phyloP scores from a whole-genome alignment of 805 yeast genomes.

The Lachancea mirantina region DNA sequence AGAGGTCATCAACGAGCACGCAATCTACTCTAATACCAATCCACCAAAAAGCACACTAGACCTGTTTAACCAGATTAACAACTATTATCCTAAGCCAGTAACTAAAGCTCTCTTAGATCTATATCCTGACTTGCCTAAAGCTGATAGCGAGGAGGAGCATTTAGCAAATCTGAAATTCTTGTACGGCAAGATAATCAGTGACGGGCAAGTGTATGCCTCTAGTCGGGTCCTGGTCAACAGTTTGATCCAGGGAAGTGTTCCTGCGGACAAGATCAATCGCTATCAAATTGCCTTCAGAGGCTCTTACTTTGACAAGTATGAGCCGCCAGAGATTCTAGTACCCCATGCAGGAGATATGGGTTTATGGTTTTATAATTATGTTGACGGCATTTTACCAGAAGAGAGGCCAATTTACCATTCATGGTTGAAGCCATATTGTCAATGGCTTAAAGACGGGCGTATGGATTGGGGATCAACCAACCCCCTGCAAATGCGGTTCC shows the following conservation, averaged over 20 bases:
- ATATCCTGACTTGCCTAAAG: slow-evolving; percentile 15
- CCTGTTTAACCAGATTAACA: slow-evolving; percentile 28
- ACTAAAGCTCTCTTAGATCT: slow-evolving; percentile 23
- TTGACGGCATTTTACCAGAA: slow-evolving; percentile 20
- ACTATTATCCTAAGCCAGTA: slow-evolving; percentile 32
- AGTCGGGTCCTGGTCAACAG: slow-evolving; percentile 33
- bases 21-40: slow-evolving; percentile 27
- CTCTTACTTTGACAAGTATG: slow-evolving; percentile 16
- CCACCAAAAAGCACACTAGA: slow-evolving; percentile 28
- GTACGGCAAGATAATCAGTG: slow-evolving; percentile 34
- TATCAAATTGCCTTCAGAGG: slow-evolving; percentile 30
- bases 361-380: slow-evolving; percentile 31
- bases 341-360: slow-evolving; percentile 34
- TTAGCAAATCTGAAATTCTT: slow-evolving; percentile 16
- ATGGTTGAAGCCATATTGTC: slow-evolving; percentile 29
- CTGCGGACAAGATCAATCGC: slow-evolving; percentile 18
- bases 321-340: slow-evolving; percentile 25
- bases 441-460: slow-evolving; percentile 25
- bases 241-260: slow-evolving; percentile 14
- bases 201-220: slow-evolving; percentile 36
- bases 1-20: slow-evolving; percentile 33
- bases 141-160: slow-evolving; percentile 10
- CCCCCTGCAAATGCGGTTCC: slow-evolving; percentile 21
- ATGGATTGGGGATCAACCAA: slow-evolving; percentile 30
- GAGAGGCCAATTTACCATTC: slow-evolving; percentile 21